phyloP scores from a whole-genome alignment of 2,329 filamentous ascomycete species.

The Penicillium palitans region DNA sequence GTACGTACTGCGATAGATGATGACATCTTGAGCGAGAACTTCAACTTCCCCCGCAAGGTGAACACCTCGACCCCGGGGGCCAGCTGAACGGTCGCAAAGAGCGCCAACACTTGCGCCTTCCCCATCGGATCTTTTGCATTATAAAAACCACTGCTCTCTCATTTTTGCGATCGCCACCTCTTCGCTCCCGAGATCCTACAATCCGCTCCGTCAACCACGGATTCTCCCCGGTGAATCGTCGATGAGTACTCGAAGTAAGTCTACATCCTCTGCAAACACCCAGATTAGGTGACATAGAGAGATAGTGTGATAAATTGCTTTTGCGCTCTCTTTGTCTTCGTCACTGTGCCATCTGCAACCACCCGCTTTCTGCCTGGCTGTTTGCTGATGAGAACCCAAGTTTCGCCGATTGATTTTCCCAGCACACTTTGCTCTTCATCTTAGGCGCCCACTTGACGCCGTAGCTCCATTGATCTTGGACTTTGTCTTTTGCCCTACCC shows the following conservation, averaged over 20 bases:
- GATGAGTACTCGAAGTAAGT: not conserved
- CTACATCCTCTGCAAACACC: not conserved
- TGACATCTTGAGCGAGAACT: constrained; percentile 9
- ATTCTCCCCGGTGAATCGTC: not conserved
- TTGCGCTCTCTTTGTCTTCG: not conserved
- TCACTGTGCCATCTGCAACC: not conserved
- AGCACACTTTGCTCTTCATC: too few species aligned
- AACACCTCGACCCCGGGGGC: not conserved
- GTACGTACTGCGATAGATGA: not conserved
- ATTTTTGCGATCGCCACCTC: not conserved
- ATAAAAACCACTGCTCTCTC: not conserved
- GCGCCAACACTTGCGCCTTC: not conserved
- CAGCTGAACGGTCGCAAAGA: not conserved
- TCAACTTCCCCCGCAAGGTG: constrained; percentile 9
- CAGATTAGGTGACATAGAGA: not conserved
- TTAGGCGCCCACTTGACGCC: not conserved
- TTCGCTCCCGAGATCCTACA: not conserved
- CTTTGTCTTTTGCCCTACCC: not conserved
- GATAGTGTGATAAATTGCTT: not conserved
- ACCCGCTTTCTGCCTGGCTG: not conserved
- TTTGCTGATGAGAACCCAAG: constrained; percentile 2
- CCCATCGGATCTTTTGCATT: not conserved
- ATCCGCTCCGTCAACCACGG: not conserved
- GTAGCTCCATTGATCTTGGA: not conserved
- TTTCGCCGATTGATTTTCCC: not conserved